A percentile compares a stretch with the other conserved stretches of the same genome.
Conservation (phyloP, 192 early-diverging fungal species). For the Coemansia biformis region DNA sequence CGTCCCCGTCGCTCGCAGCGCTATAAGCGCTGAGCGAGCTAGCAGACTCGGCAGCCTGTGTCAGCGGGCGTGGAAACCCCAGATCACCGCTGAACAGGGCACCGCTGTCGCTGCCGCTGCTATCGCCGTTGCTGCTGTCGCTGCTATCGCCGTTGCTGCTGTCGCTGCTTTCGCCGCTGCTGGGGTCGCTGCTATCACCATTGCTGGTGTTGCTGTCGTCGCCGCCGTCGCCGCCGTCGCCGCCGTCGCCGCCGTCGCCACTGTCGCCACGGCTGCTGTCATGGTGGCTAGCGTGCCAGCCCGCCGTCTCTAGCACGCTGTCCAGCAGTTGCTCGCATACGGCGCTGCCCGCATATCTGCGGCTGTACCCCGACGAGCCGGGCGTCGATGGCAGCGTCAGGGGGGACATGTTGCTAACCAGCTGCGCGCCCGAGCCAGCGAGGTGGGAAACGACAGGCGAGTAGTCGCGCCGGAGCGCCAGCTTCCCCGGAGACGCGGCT, state of each 20-base stretch:
- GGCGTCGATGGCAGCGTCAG: conserved; percentile 45
- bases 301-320: too few relatives aligned
- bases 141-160: conserved; percentile 1
- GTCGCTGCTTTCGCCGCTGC: background rate
- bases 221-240: background rate
- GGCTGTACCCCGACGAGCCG: conserved; percentile 21
- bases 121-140: background rate
- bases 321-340: background rate
- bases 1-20: conserved; percentile 16
- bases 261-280: background rate
- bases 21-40: conserved; percentile 28
- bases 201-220: background rate
- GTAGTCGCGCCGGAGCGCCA: too few relatives aligned
- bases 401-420: conserved; percentile 49
- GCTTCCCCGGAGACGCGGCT: too few relatives aligned
- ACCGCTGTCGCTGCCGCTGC: background rate
- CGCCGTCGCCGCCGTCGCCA: background rate
- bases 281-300: too few relatives aligned
- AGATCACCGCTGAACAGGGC: conserved; percentile 10
- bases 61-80: conserved; percentile 15
- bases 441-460: too few relatives aligned
- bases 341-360: conserved; percentile 7
- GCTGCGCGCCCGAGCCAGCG: background rate
- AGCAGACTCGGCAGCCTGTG: conserved; percentile 18
- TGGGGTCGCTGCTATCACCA: background rate